Base-by-base conservation (phyloP, 148 eudicot species). In the Fallopia convolvulus region DNA sequence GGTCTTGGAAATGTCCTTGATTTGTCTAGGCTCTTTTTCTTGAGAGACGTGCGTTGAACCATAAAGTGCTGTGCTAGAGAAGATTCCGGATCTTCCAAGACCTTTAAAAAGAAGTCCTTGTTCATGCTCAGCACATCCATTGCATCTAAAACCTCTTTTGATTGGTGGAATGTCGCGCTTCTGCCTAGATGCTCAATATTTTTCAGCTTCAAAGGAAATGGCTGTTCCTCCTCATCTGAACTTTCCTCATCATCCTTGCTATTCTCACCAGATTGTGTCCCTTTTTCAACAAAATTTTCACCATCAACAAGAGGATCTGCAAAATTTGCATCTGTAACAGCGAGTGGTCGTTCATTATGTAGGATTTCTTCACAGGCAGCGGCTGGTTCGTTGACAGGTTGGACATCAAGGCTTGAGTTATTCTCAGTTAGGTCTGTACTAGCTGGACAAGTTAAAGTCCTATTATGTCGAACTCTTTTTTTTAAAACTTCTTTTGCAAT, bases 391-490 rank as follows among this genome's bases (percentile, higher is more conserved):
- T 17, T 40, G 30, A 40, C 11, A 17, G 21, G 49, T 33, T 70
- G 74, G 46, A 5, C 20, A 68, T 76, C 80, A 70, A 77, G 82
- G 49, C 44, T 56, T 21, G 78, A 73, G 75, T 66, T 75, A 44
- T 75, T 77, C 48, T 44, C 68, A 1, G 23, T 74, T 21, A 84
- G 13, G 55, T 44, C 75, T 15, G 58, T n/a, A 17, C 9, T 68
- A 36, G 72, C 3, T 2, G 98, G 93, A 49, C 80, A 84, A 0
- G 97, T 90, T 4, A 85, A 81, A 77, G 86, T 90, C 79, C 97
- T 81, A 40, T 84, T 72, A 78, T 94, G 98, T 33, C 83, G 78
- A 15, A 88, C 82, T 77, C 23, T 86, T 77, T 87, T 86, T 77
- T 85, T 90, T 0, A 83, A 75, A 42, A 82, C 85, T 74, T 93